These are phyloP conservation scores for Daldinia childiae DNA, from an alignment of 495 filamentous ascomycete species.

Conservation along the genomic window DNA sequence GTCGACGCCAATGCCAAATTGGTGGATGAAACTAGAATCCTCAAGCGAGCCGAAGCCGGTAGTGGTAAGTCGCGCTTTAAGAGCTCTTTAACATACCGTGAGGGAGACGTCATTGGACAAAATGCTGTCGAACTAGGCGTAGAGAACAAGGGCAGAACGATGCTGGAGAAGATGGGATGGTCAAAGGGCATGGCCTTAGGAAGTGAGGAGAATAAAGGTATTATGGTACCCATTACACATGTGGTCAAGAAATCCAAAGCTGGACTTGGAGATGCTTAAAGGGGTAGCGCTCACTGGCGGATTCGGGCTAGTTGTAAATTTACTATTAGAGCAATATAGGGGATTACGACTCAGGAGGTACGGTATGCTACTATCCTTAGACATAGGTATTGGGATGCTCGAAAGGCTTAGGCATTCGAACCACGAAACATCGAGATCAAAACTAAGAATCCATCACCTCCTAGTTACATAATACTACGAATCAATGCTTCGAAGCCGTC, in stretches of 20 bases:
- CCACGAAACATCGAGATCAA: background rate
- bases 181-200: conserved; percentile 88
- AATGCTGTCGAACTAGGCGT: conserved; percentile 82
- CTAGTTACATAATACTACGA: background rate
- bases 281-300: background rate
- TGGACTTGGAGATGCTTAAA: conserved; percentile 76
- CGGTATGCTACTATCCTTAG: background rate
- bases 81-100: conserved; percentile 68
- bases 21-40: conserved; percentile 37
- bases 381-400: background rate
- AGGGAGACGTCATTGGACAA: conserved; percentile 91
- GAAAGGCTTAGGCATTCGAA: background rate
- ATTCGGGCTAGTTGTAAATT: background rate
- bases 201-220: conserved; percentile 83
- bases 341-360: background rate
- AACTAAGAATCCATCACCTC: background rate
- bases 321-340: background rate
- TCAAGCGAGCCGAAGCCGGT: conserved; percentile 33
- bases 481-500: background rate
- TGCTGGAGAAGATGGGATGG: conserved; percentile 99
- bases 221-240: conserved; percentile 84
- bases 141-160: conserved; percentile 83
- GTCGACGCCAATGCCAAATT: conserved; percentile 54
- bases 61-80: conserved; percentile 37
- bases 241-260: conserved; percentile 86